phyloP scores from a whole-genome alignment of 108 stramenopile species.

The Schizochytrium sp. region DNA sequence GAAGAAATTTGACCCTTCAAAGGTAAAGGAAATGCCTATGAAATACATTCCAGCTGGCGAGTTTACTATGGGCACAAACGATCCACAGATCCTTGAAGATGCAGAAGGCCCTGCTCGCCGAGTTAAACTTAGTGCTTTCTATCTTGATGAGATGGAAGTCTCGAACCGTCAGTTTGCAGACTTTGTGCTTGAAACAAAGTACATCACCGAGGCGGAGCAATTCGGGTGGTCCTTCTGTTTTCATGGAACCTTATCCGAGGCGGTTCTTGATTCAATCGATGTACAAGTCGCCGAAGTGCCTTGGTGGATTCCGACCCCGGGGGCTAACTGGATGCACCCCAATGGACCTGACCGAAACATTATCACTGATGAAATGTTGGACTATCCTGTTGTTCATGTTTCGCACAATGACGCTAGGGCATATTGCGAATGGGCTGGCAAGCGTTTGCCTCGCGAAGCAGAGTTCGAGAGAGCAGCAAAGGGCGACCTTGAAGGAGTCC shows the following conservation, averaged over 20 bases:
- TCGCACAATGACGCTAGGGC: slow-evolving; percentile 75
- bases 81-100: not conserved
- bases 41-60: slow-evolving; percentile 15
- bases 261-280: slow-evolving; percentile 73
- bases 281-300: slow-evolving; percentile 82
- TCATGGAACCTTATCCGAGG: slow-evolving; percentile 67
- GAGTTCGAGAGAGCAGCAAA: slow-evolving; percentile 77
- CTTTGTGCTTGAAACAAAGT: slow-evolving; percentile 87
- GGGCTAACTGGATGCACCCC: slow-evolving; percentile 68
- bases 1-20: not conserved
- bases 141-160: slow-evolving; percentile 82
- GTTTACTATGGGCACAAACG: slow-evolving; percentile 22
- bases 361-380: not conserved
- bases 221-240: slow-evolving; percentile 77
- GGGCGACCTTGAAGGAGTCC: slow-evolving; percentile 61
- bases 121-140: slow-evolving; percentile 71
- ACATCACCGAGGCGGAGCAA: slow-evolving; percentile 68
- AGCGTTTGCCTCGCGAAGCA: slow-evolving; percentile 74
- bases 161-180: slow-evolving; percentile 89
- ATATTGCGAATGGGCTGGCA: slow-evolving; percentile 72
- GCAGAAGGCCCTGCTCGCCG: slow-evolving; percentile 10
- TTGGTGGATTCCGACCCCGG: slow-evolving; percentile 73
- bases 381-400: slow-evolving; percentile 74
- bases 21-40: not conserved
- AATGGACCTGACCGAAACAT: slow-evolving; percentile 67